phyloP scores from a whole-genome alignment of 441 rosid species.

The Pelargonium australe region DNA sequence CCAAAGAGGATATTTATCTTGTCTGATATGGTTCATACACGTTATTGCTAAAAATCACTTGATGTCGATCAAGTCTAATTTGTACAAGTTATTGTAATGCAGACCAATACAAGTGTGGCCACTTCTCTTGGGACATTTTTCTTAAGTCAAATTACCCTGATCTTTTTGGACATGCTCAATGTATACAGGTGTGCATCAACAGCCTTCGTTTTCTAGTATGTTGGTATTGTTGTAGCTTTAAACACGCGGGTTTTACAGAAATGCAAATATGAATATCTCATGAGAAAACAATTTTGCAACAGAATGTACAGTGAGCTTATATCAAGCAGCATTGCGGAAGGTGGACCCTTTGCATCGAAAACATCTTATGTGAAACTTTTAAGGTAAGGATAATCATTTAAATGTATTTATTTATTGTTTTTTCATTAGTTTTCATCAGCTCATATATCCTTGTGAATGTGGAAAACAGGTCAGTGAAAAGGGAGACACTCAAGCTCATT shows the following conservation, averaged over 20 bases:
- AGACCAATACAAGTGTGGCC: constrained; percentile 99
- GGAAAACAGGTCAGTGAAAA: constrained; percentile 79
- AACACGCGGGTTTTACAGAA: neutral
- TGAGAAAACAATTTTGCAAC: constrained; percentile 25
- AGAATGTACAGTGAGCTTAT: constrained; percentile 99
- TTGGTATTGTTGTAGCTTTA: neutral
- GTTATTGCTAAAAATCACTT: neutral
- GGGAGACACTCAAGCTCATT: constrained; percentile 96
- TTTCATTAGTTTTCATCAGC: neutral
- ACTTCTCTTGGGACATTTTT: constrained; percentile 88
- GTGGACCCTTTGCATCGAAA: constrained; percentile 92
- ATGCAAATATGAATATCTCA: neutral
- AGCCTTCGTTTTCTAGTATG: neutral
- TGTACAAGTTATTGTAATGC: constrained; percentile 25
- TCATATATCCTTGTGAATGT: neutral
- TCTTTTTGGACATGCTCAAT: constrained; percentile 98
- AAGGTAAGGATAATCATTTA: constrained; percentile 42
- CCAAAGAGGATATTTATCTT: neutral
- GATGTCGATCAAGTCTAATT: neutral
- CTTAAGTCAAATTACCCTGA: constrained; percentile 77
- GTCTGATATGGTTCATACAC: neutral
- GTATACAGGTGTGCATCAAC: constrained; percentile 71
- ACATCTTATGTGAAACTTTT: constrained; percentile 91
- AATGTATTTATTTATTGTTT: constrained; percentile 15
- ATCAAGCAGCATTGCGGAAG: constrained; percentile 84